Evolutionary conservation across 352 stramenopile species (phyloP).

Genomic region (Lagenidium sp.): DNA sequence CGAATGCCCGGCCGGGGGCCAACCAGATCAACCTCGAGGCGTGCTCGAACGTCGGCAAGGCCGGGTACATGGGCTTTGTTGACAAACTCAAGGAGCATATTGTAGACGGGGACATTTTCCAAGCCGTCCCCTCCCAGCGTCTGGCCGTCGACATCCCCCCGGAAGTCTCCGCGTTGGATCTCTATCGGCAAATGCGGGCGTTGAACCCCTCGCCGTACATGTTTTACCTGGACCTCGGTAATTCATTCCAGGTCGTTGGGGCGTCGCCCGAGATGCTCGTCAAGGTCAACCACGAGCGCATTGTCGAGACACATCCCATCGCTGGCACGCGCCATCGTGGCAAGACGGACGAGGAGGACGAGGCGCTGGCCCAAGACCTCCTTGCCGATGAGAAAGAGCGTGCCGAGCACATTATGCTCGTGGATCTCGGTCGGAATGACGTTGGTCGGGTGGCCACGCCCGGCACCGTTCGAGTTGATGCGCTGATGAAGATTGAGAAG

Average conservation of each 20-base stretch:
- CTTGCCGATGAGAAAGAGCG: constrained; percentile 85
- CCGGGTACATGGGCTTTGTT: constrained; percentile 84
- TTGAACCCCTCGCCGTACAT: constrained; percentile 89
- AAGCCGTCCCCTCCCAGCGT: constrained; percentile 82
- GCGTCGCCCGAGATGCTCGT: constrained; percentile 87
- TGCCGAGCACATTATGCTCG: constrained; percentile 90
- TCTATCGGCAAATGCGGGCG: constrained; percentile 86
- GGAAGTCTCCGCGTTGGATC: constrained; percentile 59
- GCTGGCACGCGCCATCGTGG: constrained; percentile 82
- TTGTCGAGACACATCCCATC: constrained; percentile 87
- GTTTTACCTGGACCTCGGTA: constrained; percentile 81
- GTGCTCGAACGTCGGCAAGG: constrained; percentile 74
- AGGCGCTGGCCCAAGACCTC: constrained; percentile 65
- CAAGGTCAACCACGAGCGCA: constrained; percentile 76
- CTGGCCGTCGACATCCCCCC: constrained; percentile 56
- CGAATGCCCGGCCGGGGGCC: constrained; percentile 20
- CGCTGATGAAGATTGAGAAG: constrained; percentile 88
- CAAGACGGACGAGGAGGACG: constrained; percentile 80
- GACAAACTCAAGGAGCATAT: constrained; percentile 84
- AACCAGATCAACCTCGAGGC: constrained; percentile 59
- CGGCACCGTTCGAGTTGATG: constrained; percentile 72
- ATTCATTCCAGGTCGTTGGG: constrained; percentile 83
- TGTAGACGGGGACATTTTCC: constrained; percentile 86
- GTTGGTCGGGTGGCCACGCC: constrained; percentile 79
- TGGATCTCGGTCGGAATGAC: constrained; percentile 88